Base-by-base conservation (phyloP, 2,329 filamentous ascomycete species). In the Dryadomyces quercus-mongolicae region DNA sequence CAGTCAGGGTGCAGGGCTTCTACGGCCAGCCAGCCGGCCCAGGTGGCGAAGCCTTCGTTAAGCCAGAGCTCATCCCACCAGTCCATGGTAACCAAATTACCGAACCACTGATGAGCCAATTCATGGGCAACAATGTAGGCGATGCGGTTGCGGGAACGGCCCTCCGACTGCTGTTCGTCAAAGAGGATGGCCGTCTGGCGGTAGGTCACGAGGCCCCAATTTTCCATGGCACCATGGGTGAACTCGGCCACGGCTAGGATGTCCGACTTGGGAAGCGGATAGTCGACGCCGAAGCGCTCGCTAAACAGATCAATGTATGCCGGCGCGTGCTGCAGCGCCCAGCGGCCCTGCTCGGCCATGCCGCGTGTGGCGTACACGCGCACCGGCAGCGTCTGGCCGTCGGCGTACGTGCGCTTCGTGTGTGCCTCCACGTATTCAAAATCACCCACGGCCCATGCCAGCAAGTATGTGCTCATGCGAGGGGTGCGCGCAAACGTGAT, bases 71-170 rank as follows among this genome's bases (percentile, higher is more conserved):
- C 92, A 69, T 96, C 90, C 92, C 92, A 97, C 77, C 94, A 96
- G 68, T 95, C 90, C 90, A 96, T 96, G 53, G 92, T 96, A 31
- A 96, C 92, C 53, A 96, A 74, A 72, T 97, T 96, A 59, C 92
- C 92, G 65, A 97, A 97, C 92, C 92, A 97, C 70, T 96, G 92
- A 71, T 97, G 92, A 44, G 92, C 93, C 58, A 98, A 77, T 69
- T 98, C 93, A 70, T 98, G 93, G n/a, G 93, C 92, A 51, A 97
- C 91, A 55, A 97, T 91, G 64, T 98, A 97, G 36, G 93, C 93
- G 59, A 98, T 86, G 42, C 91, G 81, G 68, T 95, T 96, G 70
- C 90, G 91, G 73, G 92, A 96, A 60, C 84, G 83, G 45, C 88
- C 83, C 66, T 96, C 92, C 0, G 92, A 96, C 50, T 85, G 87